Percentiles rank a stretch among this genome's conserved stretches.
Evolutionary conservation across 768 basidiomycete species (phyloP).

Genomic region (Strobilomyces confusus): DNA sequence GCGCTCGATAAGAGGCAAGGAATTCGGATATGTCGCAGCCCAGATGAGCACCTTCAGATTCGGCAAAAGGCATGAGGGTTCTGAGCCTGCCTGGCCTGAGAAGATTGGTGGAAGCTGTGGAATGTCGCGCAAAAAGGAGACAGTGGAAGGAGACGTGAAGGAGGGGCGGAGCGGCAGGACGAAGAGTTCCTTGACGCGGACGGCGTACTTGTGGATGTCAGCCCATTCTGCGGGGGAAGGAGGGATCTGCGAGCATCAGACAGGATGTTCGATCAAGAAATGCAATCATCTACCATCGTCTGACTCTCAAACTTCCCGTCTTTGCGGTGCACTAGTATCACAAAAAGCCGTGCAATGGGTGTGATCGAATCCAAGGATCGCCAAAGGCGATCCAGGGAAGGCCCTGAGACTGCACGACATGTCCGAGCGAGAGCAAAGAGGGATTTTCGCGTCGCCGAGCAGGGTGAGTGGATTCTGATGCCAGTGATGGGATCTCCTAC

Average conservation of each 20-base stretch:
- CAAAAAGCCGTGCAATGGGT: neutral
- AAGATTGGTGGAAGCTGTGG: too few species aligned
- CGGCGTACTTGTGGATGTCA: neutral
- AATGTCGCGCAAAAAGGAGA: neutral
- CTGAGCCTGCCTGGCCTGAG: neutral
- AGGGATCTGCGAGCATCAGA: neutral
- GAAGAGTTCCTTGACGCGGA: neutral
- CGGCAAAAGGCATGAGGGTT: neutral
- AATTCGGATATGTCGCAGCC: neutral
- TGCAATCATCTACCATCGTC: neutral
- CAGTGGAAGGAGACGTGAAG: too few species aligned
- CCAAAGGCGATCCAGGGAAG: neutral
- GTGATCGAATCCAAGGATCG: neutral
- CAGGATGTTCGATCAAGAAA: neutral
- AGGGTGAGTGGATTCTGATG: neutral
- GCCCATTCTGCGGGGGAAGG: neutral
- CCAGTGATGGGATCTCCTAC: neutral
- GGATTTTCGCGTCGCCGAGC: neutral
- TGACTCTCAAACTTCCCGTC: neutral
- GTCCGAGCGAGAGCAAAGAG: slow-evolving; percentile 1
- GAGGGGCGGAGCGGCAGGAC: neutral
- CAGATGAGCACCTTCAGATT: neutral
- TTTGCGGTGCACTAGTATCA: neutral
- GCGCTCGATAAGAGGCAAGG: neutral
- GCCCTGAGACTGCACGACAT: neutral